phyloP scores from a whole-genome alignment of 805 yeast species.

The Wickerhamiella azymoides region DNA sequence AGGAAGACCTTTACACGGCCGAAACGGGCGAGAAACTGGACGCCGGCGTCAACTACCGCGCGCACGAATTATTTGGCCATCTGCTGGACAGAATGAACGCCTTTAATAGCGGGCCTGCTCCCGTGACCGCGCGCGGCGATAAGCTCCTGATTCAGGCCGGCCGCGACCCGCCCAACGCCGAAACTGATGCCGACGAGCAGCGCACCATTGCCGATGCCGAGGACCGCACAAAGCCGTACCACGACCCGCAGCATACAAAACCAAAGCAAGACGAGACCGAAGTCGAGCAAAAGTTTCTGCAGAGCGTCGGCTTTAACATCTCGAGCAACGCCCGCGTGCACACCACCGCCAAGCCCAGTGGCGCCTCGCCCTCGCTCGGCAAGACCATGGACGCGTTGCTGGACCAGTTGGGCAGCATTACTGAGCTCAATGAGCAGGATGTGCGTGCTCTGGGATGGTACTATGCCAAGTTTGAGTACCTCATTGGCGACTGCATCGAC shows the following conservation, averaged over 20 bases:
- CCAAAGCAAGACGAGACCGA: slow-evolving; percentile 7
- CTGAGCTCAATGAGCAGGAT: slow-evolving; percentile 26
- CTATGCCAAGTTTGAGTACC: slow-evolving; percentile 29
- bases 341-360: slow-evolving; percentile 26
- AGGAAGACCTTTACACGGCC: slow-evolving; percentile 24
- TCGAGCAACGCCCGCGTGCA: slow-evolving; percentile 13
- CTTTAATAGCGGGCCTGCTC: slow-evolving; percentile 25
- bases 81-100: slow-evolving; percentile 26
- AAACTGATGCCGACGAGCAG: slow-evolving; percentile 22
- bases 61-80: slow-evolving; percentile 25
- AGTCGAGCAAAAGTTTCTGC: slow-evolving; percentile 21
- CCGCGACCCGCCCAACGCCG: slow-evolving; percentile 24
- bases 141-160: slow-evolving; percentile 26
- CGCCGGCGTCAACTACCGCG: slow-evolving; percentile 22
- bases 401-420: slow-evolving; percentile 21
- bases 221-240: slow-evolving; percentile 25
- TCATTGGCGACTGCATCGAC: slow-evolving; percentile 25
- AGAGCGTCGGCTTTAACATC: slow-evolving; percentile 20
- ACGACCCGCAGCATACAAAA: slow-evolving; percentile 17
- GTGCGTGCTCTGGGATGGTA: slow-evolving; percentile 29
- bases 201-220: slow-evolving; percentile 28
- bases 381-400: slow-evolving; percentile 25
- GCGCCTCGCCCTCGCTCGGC: slow-evolving; percentile 26
- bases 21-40: slow-evolving; percentile 23
- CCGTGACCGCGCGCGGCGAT: slow-evolving; percentile 27